Conservation (phyloP, 495 filamentous ascomycete genomes). For the Xylaria acuta region DNA sequence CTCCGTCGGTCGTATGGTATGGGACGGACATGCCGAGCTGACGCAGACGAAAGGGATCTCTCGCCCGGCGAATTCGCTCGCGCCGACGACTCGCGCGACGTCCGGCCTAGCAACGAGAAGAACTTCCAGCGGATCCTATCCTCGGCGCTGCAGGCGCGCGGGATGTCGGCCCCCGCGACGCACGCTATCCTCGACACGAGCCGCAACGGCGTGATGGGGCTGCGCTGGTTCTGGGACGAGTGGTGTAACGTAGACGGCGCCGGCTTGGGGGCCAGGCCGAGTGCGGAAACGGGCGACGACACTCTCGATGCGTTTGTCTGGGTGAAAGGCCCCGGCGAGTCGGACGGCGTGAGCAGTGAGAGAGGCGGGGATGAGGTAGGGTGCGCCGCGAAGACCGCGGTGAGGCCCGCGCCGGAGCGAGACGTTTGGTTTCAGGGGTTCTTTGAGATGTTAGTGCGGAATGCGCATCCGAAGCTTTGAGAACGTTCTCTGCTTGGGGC, state of each 20-base stretch:
- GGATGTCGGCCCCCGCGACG: slow-evolving; percentile 50
- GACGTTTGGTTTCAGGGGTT: background rate
- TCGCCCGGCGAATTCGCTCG: slow-evolving; percentile 62
- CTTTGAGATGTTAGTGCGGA: slow-evolving; percentile 18
- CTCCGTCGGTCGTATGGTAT: too few relatives aligned
- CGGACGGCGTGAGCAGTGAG: slow-evolving; percentile 25
- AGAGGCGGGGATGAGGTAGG: background rate
- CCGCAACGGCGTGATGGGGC: slow-evolving; percentile 65
- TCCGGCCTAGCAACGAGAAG: slow-evolving; percentile 61
- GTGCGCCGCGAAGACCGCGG: background rate
- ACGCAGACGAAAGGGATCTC: slow-evolving; percentile 27
- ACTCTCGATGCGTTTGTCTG: slow-evolving; percentile 70
- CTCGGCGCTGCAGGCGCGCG: slow-evolving; percentile 55
- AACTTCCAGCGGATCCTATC: slow-evolving; percentile 63
- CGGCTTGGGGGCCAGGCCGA: slow-evolving; percentile 66
- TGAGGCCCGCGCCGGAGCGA: background rate
- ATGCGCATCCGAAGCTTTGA: background rate
- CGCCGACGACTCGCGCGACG: slow-evolving; percentile 42
- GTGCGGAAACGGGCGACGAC: slow-evolving; percentile 58
- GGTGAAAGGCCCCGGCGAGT: slow-evolving; percentile 71
- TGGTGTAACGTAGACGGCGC: slow-evolving; percentile 72
- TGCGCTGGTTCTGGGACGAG: slow-evolving; percentile 64
- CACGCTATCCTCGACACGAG: slow-evolving; percentile 59
- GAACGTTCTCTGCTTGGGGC: background rate
- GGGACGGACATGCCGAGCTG: background rate